These are phyloP conservation scores for Talaromyces amestolkiae DNA, from an alignment of 2,329 filamentous ascomycete genomes.

Conservation along the genomic window DNA sequence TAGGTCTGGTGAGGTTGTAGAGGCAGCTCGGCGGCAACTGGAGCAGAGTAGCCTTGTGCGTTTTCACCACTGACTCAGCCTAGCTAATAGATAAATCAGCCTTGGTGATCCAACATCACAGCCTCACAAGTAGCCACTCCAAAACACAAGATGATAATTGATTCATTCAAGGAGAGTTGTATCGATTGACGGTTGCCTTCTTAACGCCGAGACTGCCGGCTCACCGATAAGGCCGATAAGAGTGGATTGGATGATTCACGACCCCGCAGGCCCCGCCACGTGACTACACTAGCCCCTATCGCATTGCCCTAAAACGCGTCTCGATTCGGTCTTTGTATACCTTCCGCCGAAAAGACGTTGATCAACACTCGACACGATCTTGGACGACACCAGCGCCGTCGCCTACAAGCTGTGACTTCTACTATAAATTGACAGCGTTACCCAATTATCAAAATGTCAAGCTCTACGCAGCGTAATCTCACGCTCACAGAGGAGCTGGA, in stretches of 20 bases:
- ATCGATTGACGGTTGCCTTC: conserved; percentile 1
- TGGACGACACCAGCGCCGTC: background rate
- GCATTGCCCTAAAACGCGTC: conserved; percentile 32
- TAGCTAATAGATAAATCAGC: background rate
- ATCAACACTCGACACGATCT: conserved; percentile 5
- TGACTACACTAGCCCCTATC: conserved; percentile 36
- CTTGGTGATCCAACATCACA: background rate
- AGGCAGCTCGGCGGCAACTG: conserved; percentile 6
- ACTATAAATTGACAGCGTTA: background rate
- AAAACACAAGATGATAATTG: background rate
- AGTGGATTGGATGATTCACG: background rate
- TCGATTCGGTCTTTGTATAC: conserved; percentile 31
- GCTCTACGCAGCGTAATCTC: conserved; percentile 57
- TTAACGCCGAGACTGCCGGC: conserved; percentile 16
- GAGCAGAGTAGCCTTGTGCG: background rate
- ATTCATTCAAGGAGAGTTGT: background rate
- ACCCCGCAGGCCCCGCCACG: conserved; percentile 26
- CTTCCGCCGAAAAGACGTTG: conserved; percentile 26
- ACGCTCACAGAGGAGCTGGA: conserved; percentile 93
- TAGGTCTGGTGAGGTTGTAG: background rate
- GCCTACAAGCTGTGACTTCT: background rate
- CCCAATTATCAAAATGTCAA: conserved; percentile 9
- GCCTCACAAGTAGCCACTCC: background rate
- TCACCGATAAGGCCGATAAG: conserved; percentile 17
- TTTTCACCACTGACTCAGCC: background rate